Evolutionary conservation across 2,329 filamentous ascomycete genomes (phyloP).

Genomic region (Ophiocordyceps camponoti-floridani): DNA sequence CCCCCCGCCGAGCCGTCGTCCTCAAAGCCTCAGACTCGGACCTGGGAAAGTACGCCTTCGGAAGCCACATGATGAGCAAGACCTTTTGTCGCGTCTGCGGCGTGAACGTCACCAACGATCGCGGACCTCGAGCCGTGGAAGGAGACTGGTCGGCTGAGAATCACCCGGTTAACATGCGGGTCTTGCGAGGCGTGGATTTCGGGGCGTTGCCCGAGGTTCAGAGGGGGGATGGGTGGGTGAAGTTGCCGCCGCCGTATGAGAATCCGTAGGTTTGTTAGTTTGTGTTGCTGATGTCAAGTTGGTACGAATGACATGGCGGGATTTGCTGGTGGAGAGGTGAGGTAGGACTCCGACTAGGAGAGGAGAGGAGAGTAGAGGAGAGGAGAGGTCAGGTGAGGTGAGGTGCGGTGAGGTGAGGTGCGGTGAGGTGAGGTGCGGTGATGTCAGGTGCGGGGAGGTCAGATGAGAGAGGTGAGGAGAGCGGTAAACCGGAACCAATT

Average conservation of each 20-base stretch:
- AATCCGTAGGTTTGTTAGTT: not conserved
- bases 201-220: constrained; percentile 5
- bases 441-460: too few relatives aligned
- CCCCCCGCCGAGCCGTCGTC: constrained; percentile 17
- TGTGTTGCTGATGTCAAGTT: not conserved
- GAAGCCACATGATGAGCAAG: constrained; percentile 15
- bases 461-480: too few relatives aligned
- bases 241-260: constrained; percentile 6
- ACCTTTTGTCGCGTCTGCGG: constrained; percentile 31
- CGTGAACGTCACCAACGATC: constrained; percentile 19
- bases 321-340: not conserved
- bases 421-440: too few relatives aligned
- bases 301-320: too few relatives aligned
- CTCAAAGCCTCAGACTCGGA: constrained; percentile 20
- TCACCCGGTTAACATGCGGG: constrained; percentile 20
- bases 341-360: too few relatives aligned
- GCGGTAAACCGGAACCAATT: too few relatives aligned
- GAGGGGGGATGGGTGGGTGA: constrained; percentile 10
- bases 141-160: constrained; percentile 3
- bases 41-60: constrained; percentile 20
- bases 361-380: too few relatives aligned
- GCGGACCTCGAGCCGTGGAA: constrained; percentile 1
- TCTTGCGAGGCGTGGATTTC: constrained; percentile 19
- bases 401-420: too few relatives aligned
- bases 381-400: too few relatives aligned